phyloP scores from a whole-genome alignment of 2,329 filamentous ascomycete genomes.

The Aspergillus eucalypticola region DNA sequence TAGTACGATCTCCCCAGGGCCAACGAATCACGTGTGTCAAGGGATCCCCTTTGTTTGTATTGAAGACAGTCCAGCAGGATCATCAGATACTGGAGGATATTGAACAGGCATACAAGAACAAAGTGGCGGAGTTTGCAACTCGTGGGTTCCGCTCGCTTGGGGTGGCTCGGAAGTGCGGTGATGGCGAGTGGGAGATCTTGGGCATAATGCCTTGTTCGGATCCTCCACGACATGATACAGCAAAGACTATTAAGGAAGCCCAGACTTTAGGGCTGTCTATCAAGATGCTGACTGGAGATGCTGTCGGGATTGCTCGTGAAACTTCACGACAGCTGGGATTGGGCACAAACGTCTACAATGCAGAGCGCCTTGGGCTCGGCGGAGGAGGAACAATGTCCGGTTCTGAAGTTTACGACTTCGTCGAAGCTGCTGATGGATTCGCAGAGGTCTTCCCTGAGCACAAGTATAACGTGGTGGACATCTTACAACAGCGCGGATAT shows the following conservation, averaged over 20 bases:
- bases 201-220: constrained; percentile 95
- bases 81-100: constrained; percentile 74
- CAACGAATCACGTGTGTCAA: constrained; percentile 88
- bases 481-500: constrained; percentile 89
- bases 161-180: constrained; percentile 84
- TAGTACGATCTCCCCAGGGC: constrained; percentile 80
- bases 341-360: constrained; percentile 91
- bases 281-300: constrained; percentile 96
- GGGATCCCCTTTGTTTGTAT: constrained; percentile 82
- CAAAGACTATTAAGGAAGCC: constrained; percentile 85
- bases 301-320: constrained; percentile 88
- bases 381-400: constrained; percentile 90
- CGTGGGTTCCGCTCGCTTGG: constrained; percentile 93
- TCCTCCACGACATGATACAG: constrained; percentile 86
- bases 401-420: constrained; percentile 92
- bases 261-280: constrained; percentile 84
- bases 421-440: constrained; percentile 92
- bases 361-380: constrained; percentile 86
- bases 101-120: constrained; percentile 85
- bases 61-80: constrained; percentile 85
- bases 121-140: constrained; percentile 85
- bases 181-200: constrained; percentile 83
- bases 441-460: constrained; percentile 93
- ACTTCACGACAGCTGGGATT: constrained; percentile 89
- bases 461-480: constrained; percentile 93